Evolutionary conservation across 1,284 basidiomycete genomes (phyloP).

Genomic region (Cryptococcus sp.): DNA sequence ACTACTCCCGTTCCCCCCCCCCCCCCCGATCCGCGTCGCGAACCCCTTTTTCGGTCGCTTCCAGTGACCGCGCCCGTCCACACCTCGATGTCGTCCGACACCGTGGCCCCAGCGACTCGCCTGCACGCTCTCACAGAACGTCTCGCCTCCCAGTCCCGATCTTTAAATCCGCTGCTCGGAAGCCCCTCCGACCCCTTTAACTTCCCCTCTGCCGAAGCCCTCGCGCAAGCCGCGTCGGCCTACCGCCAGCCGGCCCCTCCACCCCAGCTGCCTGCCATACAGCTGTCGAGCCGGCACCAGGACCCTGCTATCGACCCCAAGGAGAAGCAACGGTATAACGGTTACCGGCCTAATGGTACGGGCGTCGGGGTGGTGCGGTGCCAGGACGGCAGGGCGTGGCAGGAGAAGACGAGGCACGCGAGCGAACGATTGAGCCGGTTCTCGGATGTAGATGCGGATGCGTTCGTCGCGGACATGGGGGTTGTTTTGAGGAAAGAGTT

Average conservation of each 20-base stretch:
- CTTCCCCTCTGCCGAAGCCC: constrained; percentile 21
- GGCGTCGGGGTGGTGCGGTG: constrained; percentile 22
- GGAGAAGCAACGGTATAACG: constrained; percentile 2
- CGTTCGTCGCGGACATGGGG: constrained; percentile 43
- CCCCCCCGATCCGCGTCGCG: too few relatives aligned
- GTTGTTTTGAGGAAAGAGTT: constrained; percentile 45
- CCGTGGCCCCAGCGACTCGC: constrained; percentile 14
- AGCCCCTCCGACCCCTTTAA: constrained; percentile 8
- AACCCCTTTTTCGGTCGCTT: too few relatives aligned
- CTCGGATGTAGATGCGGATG: constrained; percentile 41
- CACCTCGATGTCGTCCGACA: constrained; percentile 8
- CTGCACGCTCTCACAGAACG: constrained; percentile 38
- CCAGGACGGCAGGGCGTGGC: constrained; percentile 32
- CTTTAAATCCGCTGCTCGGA: constrained; percentile 22
- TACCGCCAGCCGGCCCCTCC: constrained; percentile 46
- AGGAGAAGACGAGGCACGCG: constrained; percentile 31
- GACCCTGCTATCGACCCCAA: constrained; percentile 20
- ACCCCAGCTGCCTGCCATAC: constrained; percentile 39
- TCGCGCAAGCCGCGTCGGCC: constrained; percentile 36
- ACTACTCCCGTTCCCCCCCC: too few relatives aligned
- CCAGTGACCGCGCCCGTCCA: too few relatives aligned
- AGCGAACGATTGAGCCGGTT: constrained; percentile 30
- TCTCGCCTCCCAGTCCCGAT: constrained; percentile 30
- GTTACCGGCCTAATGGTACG: constrained; percentile 8
- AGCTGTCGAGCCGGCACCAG: constrained; percentile 39